Percentiles rank a stretch among this genome's conserved stretches.
Evolutionary conservation across 768 basidiomycete species (phyloP).

Genomic region (Leccinum rimulosum): DNA sequence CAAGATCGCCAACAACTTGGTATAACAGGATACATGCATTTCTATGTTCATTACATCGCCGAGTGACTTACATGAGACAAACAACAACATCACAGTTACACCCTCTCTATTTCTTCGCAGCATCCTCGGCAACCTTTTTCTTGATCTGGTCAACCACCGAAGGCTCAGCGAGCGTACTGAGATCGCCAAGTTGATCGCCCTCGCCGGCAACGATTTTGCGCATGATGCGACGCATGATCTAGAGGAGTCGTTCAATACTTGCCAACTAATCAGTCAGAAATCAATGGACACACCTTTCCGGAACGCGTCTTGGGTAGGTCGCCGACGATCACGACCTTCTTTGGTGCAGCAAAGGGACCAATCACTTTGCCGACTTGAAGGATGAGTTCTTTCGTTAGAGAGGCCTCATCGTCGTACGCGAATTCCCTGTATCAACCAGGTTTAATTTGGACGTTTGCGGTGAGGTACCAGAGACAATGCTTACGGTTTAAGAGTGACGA

Average conservation of each 20-base stretch:
- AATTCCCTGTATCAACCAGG: slow-evolving; percentile 60
- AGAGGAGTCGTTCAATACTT: background rate
- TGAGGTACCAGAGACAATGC: slow-evolving; percentile 22
- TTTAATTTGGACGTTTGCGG: background rate
- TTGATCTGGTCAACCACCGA: slow-evolving; percentile 82
- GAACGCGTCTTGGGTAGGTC: slow-evolving; percentile 95
- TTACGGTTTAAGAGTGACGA: slow-evolving; percentile 92
- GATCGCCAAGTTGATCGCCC: slow-evolving; percentile 92
- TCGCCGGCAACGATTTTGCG: slow-evolving; percentile 95
- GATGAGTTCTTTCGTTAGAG: slow-evolving; percentile 80
- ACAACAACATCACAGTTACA: background rate
- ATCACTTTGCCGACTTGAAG: slow-evolving; percentile 97
- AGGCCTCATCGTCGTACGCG: slow-evolving; percentile 70
- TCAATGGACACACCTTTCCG: slow-evolving; percentile 61
- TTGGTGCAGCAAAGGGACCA: slow-evolving; percentile 96
- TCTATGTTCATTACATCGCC: background rate
- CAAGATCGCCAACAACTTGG: background rate
- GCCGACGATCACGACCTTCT: slow-evolving; percentile 79
- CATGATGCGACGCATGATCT: slow-evolving; percentile 95
- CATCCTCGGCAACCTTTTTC: slow-evolving; percentile 61
- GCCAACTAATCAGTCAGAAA: background rate
- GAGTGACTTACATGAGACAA: background rate
- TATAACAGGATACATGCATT: background rate
- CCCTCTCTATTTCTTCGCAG: slow-evolving; percentile 12
- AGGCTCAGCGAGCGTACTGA: slow-evolving; percentile 91